phyloP scores from a whole-genome alignment of 2,329 filamentous ascomycete species.

The Fusarium mexicanum region DNA sequence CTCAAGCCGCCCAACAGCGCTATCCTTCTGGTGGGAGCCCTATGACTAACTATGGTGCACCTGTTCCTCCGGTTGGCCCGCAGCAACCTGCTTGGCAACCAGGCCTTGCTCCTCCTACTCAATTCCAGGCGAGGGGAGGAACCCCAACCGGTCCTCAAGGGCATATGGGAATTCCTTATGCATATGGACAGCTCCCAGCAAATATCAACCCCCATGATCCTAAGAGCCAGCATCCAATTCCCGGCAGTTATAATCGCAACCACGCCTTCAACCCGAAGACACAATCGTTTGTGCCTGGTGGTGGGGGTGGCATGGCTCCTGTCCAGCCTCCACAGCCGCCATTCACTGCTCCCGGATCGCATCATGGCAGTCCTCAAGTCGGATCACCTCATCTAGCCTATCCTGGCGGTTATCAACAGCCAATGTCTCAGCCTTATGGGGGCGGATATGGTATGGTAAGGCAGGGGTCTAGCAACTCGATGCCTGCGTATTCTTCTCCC shows the following conservation, averaged over 20 bases:
- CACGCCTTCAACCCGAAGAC: constrained; percentile 95
- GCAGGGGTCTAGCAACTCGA: constrained; percentile 65
- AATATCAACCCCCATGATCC: constrained; percentile 76
- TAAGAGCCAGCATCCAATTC: constrained; percentile 82
- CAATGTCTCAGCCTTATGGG: constrained; percentile 58
- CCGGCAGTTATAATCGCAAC: constrained; percentile 80
- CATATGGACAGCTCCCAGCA: constrained; percentile 80
- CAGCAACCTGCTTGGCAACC: constrained; percentile 52
- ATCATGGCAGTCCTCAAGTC: constrained; percentile 64
- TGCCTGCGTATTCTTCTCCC: constrained; percentile 60
- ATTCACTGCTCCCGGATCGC: constrained; percentile 59
- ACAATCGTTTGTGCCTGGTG: constrained; percentile 83
- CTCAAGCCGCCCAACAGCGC: constrained; percentile 46
- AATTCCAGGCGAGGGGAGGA: constrained; percentile 46
- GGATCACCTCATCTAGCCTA: constrained; percentile 62
- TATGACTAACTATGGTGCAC: constrained; percentile 50
- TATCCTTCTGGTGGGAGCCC: constrained; percentile 49
- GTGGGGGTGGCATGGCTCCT: constrained; percentile 57
- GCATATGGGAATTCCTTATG: constrained; percentile 65
- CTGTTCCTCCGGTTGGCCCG: constrained; percentile 43
- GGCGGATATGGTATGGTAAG: constrained; percentile 65
- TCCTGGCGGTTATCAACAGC: constrained; percentile 57
- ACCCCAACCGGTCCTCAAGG: constrained; percentile 45
- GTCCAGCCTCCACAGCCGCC: constrained; percentile 59
- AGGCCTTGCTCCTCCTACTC: constrained; percentile 44